Evolutionary conservation across 768 basidiomycete genomes (phyloP).

Genomic region (Phylloporus rhodoxanthus): DNA sequence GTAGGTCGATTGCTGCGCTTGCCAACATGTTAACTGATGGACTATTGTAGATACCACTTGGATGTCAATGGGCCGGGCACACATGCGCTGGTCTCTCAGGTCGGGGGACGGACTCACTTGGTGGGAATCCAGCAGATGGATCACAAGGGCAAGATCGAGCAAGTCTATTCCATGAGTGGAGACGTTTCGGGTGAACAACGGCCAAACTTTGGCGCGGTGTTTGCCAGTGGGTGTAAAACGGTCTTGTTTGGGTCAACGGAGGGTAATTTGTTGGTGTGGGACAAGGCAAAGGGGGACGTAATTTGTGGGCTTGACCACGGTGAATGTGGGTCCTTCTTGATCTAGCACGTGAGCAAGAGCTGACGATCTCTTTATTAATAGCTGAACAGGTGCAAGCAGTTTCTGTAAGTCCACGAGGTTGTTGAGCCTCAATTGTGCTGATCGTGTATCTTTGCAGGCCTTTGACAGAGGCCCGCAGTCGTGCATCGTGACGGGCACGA

Average conservation of each 20-base stretch:
- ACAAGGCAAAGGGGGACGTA: slow-evolving; percentile 45
- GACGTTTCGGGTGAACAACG: slow-evolving; percentile 27
- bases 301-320: slow-evolving; percentile 58
- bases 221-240: slow-evolving; percentile 46
- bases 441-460: slow-evolving; percentile 28
- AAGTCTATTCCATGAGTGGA: slow-evolving; percentile 43
- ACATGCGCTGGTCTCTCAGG: slow-evolving; percentile 49
- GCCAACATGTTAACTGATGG: slow-evolving; percentile 9
- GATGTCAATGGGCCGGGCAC: slow-evolving; percentile 45
- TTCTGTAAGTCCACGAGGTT: slow-evolving; percentile 24
- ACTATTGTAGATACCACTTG: slow-evolving; percentile 41
- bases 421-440: slow-evolving; percentile 21
- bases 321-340: slow-evolving; percentile 40
- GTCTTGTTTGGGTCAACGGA: slow-evolving; percentile 54
- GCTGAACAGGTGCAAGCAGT: slow-evolving; percentile 32
- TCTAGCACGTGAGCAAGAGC: background rate
- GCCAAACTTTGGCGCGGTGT: slow-evolving; percentile 44
- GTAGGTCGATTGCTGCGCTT: slow-evolving; percentile 32
- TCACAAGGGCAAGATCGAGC: slow-evolving; percentile 48
- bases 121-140: slow-evolving; percentile 46
- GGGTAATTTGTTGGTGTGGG: slow-evolving; percentile 57
- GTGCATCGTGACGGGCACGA: slow-evolving; percentile 53
- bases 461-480: slow-evolving; percentile 39
- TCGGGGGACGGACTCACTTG: slow-evolving; percentile 45
- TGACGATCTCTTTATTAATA: slow-evolving; percentile 13